A percentile compares a stretch with the other conserved stretches of the same genome.
Conservation (phyloP, 1,284 basidiomycete genomes). For the Phellopilus nigrolimitatus region DNA sequence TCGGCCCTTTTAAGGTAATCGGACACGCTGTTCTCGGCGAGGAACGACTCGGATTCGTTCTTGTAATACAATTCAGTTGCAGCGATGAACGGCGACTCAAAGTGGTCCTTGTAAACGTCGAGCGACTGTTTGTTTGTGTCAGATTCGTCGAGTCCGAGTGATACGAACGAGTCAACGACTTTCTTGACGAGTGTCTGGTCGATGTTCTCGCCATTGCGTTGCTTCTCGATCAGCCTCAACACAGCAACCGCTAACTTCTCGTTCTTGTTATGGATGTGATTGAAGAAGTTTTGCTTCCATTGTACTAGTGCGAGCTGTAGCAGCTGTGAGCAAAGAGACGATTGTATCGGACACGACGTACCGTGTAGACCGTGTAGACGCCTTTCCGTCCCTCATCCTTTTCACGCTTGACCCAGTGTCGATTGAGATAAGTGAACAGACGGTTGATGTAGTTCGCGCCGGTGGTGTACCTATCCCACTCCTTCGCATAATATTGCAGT, state of each 20-base stretch:
- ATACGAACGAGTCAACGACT: slow-evolving; percentile 95
- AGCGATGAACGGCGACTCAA: slow-evolving; percentile 85
- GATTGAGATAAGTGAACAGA: slow-evolving; percentile 94
- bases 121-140: slow-evolving; percentile 92
- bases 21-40: slow-evolving; percentile 86
- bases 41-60: slow-evolving; percentile 86
- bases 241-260: slow-evolving; percentile 85
- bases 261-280: slow-evolving; percentile 77
- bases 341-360: slow-evolving; percentile 36
- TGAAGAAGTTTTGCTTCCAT: slow-evolving; percentile 94
- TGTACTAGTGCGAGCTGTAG: slow-evolving; percentile 87
- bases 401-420: slow-evolving; percentile 99
- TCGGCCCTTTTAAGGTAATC: slow-evolving; percentile 98
- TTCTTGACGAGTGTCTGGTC: slow-evolving; percentile 94
- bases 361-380: slow-evolving; percentile 94
- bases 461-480: slow-evolving; percentile 96
- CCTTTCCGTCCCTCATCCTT: slow-evolving; percentile 96
- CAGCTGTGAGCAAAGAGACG: neutral
- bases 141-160: slow-evolving; percentile 86
- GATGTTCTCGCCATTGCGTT: slow-evolving; percentile 92
- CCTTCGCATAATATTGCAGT: slow-evolving; percentile 84
- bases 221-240: slow-evolving; percentile 85
- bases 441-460: slow-evolving; percentile 96
- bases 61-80: slow-evolving; percentile 92
- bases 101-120: slow-evolving; percentile 91